Base-by-base conservation (phyloP, 2,329 filamentous ascomycete species). In the Pyrenochaeta sp. region DNA sequence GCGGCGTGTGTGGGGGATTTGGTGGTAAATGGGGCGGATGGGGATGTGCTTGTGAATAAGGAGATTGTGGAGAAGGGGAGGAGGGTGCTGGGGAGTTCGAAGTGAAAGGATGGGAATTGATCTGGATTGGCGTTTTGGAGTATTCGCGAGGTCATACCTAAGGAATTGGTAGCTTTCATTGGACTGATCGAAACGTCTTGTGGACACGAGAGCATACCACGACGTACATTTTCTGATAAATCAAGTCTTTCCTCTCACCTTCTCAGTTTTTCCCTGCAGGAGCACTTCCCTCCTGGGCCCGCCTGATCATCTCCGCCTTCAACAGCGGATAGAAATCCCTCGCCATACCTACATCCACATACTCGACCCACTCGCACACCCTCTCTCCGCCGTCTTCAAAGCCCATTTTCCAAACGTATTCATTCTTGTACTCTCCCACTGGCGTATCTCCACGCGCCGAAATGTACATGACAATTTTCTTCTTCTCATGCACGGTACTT, bases 381-480 rank as follows among this genome's bases (percentile, higher is more conserved):
- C 34, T 40, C 39, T 36, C 43, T 1, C 53, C 57, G 8, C 26
- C 36, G 13, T 55, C 51, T 6, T 48, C 46, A 37, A 58, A 61
- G 7, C 24, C 47, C 47, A 59, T 53, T 35, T 60, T 58, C 65
- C 65, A 68, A 10, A 68, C 61, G 49, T 65, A 67, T 35, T 68
- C 55, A 28, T 63, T 63, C 13, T 35, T 24, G 21, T 60, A 63
- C 27, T 46, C 41, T 9, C 60, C 60, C 4, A 61, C 52, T 1
- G 53, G 41, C 4, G 63, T 71, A 18, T 71, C 60, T 3, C 65
- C 69, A 21, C 49, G 36, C 6, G 68, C 69, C n/a, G 35, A 60
- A 4, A 70, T 39, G 32, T 58, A 69, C 58, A 71, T 61, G 30
- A 65, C 59, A 18, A 72, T 65, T 28, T 58, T 58, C 39, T 32